Base-by-base conservation (phyloP, 2,329 filamentous ascomycete species). In the Chrysoporthe deuterocubensis region DNA sequence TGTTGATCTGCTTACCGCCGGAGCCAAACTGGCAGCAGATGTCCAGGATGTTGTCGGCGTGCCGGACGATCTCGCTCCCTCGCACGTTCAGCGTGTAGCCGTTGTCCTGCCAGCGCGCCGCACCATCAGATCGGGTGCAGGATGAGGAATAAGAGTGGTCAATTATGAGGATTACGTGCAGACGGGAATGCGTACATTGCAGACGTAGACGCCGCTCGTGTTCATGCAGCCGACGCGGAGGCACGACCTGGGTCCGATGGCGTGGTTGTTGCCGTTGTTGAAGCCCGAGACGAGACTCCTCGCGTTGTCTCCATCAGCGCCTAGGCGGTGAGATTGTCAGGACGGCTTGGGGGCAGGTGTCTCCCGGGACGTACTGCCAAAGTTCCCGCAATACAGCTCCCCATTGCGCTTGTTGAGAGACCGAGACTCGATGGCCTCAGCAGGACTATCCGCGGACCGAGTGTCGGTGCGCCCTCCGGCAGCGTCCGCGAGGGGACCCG, bases 131-230 rank as follows among this genome's bases (percentile, higher is more conserved):
- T n/a, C 44, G 18, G 14, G 7, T 13, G 37, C 7, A 1, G 3
- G 7, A 26, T 14, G 9, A 37, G 26, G 26, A 26, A 26, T 26
- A 26, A 26, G 26, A 2, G 26, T 26, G 26, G 26, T 26, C 26
- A 26, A 2, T 26, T 26, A 26, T 26, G 26, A 56, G 5, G 13
- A 16, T 13, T 9, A 40, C 37, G 37, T 40, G 37, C 9, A 40
- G 5, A 9, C 37, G 37, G 37, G 5, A 40, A 26, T 37, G 37
- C 54, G 14, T 34, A 57, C 54, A 32, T 59, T 59, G 57, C 57
- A 59, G n/a, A 59, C 37, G n/a, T 59, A 59, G 13, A 59, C 21
- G 18, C 57, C 57, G 21, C 34, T 59, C 5, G 57, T 59, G 57
- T 59, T 59, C 57, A 59, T 42, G 57, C 57, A 59, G 14, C 18